A percentile compares a stretch with the other conserved stretches of the same genome.
Conservation (phyloP, 345 rosid species). For the Rhodamnia rubescens region DNA sequence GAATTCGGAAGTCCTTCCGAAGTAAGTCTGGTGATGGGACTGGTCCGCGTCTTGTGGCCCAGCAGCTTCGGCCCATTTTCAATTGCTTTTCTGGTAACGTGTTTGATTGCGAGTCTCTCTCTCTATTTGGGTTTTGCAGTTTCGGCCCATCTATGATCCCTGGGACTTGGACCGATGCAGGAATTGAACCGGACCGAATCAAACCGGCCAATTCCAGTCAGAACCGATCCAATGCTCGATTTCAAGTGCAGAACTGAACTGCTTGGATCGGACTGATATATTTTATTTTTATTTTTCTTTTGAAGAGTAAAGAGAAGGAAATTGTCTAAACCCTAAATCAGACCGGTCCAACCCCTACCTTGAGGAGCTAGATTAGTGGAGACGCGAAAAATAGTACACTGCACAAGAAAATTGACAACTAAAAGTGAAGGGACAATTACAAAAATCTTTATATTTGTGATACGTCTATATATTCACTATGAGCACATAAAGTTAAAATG, state of each 20-base stretch:
- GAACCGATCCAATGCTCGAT: too few relatives aligned
- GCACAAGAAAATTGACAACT: neutral
- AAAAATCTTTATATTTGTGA: neutral
- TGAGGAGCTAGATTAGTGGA: rapidly evolving
- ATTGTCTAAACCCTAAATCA: too few relatives aligned
- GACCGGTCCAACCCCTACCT: too few relatives aligned
- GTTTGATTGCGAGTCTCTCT: too few relatives aligned
- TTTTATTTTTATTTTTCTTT: too few relatives aligned
- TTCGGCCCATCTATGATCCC: neutral
- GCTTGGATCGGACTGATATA: too few relatives aligned
- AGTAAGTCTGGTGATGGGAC: neutral
- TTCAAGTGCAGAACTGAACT: too few relatives aligned
- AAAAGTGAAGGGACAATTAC: neutral
- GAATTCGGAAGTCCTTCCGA: neutral
- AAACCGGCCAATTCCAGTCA: too few relatives aligned
- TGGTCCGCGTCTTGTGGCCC: neutral
- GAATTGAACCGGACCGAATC: too few relatives aligned
- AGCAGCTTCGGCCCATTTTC: neutral
- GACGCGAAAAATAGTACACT: neutral
- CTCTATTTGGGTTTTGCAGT: neutral
- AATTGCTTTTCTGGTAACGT: neutral
- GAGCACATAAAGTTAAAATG: neutral
- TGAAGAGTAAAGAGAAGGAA: too few relatives aligned
- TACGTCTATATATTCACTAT: neutral
- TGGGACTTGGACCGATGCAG: too few relatives aligned